Percentiles rank a stretch among this genome's conserved stretches.
Conservation (phyloP, 495 filamentous ascomycete genomes). For the Daldinia bambusicola region DNA sequence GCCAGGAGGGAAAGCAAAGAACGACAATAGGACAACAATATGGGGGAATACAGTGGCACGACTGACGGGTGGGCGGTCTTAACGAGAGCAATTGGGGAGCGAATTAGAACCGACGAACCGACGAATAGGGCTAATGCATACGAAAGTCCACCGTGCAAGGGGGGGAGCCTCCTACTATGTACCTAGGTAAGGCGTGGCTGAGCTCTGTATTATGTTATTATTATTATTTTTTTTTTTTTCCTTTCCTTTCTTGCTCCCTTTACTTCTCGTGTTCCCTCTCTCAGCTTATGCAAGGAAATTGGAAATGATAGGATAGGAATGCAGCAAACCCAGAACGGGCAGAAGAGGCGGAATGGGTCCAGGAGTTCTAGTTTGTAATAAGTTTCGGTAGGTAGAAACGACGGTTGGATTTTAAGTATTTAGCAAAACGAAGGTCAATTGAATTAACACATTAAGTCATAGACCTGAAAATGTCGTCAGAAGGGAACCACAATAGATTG, state of each 20-base stretch:
- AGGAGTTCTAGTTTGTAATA: constrained; percentile 33
- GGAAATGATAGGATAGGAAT: constrained; percentile 45
- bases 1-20: constrained; percentile 29
- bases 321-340: constrained; percentile 26
- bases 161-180: constrained; percentile 1
- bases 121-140: constrained; percentile 45
- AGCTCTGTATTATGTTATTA: constrained; percentile 10
- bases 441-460: constrained; percentile 29
- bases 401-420: background rate
- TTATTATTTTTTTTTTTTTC: constrained; percentile 16
- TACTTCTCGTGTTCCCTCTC: constrained; percentile 18
- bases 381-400: constrained; percentile 22
- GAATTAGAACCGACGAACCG: constrained; percentile 21
- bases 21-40: constrained; percentile 20
- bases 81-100: constrained; percentile 23
- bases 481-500: constrained; percentile 12
- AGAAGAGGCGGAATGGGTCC: constrained; percentile 6
- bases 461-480: constrained; percentile 33
- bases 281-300: constrained; percentile 32
- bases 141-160: constrained; percentile 31
- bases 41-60: constrained; percentile 22
- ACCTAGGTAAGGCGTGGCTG: constrained; percentile 41
- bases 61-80: constrained; percentile 28
- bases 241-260: constrained; percentile 24
- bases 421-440: constrained; percentile 11